Evolutionary conservation across 1,284 basidiomycete species (phyloP).

Genomic region (Boletus nobilissimus): DNA sequence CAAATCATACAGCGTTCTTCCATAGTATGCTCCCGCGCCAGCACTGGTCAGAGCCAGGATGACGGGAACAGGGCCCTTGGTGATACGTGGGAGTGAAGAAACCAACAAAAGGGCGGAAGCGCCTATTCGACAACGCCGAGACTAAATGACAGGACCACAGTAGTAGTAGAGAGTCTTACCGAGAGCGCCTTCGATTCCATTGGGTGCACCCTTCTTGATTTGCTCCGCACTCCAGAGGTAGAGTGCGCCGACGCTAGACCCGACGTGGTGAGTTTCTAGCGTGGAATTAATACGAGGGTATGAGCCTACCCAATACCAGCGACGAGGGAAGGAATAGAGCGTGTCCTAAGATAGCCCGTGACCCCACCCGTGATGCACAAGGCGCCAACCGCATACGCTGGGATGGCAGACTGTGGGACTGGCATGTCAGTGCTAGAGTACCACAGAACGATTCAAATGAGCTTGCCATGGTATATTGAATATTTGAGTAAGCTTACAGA

Average conservation of each 20-base stretch:
- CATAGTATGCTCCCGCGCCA: conserved; percentile 76
- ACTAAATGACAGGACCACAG: conserved; percentile 2
- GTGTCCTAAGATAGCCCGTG: conserved; percentile 73
- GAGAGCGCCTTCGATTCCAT: conserved; percentile 80
- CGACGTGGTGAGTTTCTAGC: neutral
- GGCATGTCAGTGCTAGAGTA: conserved; percentile 41
- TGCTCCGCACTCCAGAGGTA: conserved; percentile 80
- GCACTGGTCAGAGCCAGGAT: conserved; percentile 72
- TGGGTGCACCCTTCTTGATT: conserved; percentile 76
- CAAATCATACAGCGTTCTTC: conserved; percentile 66
- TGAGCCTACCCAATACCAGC: conserved; percentile 76
- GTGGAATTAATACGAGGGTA: too few relatives aligned
- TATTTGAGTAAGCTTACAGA: conserved; percentile 39
- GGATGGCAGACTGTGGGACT: conserved; percentile 75
- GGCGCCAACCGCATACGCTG: conserved; percentile 81
- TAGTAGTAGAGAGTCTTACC: conserved; percentile 57
- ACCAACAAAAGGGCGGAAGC: conserved; percentile 81
- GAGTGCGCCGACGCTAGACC: conserved; percentile 73
- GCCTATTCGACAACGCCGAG: conserved; percentile 53
- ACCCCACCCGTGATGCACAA: conserved; percentile 83
- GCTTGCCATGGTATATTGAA: conserved; percentile 44
- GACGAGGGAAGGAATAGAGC: conserved; percentile 82
- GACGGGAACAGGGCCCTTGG: conserved; percentile 83
- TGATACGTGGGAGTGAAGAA: conserved; percentile 79
- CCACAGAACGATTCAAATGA: conserved; percentile 20